Evolutionary conservation across 2,329 filamentous ascomycete species (phyloP).

Genomic region (Aureobasidium uvarum): DNA sequence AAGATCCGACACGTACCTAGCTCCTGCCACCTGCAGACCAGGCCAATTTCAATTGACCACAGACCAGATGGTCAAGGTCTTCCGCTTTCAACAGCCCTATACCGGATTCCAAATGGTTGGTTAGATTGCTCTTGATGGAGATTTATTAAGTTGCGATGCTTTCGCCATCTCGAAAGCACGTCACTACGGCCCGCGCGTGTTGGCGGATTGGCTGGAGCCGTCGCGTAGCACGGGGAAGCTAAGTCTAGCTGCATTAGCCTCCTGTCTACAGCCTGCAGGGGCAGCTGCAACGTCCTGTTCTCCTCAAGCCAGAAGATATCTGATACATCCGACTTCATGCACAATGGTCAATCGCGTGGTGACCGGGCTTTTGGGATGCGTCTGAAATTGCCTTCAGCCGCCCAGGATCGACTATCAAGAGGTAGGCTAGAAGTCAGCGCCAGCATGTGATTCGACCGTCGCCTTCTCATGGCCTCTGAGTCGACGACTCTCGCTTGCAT

Average conservation of each 20-base stretch:
- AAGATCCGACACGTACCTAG: neutral
- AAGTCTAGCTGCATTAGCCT: constrained; percentile 22
- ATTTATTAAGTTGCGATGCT: constrained; percentile 12
- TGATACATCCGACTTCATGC: constrained; percentile 26
- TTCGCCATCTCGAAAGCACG: constrained; percentile 7
- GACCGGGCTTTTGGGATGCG: constrained; percentile 25
- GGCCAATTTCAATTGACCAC: constrained; percentile 3
- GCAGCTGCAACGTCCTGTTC: constrained; percentile 10
- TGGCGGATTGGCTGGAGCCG: neutral
- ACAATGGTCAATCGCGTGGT: constrained; percentile 21
- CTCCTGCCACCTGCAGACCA: constrained; percentile 18
- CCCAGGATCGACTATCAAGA: constrained; percentile 6
- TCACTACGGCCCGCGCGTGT: constrained; percentile 17
- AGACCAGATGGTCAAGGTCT: constrained; percentile 5
- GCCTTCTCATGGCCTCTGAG: constrained; percentile 7
- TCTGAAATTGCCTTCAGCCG: constrained; percentile 24
- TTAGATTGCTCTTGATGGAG: constrained; percentile 7
- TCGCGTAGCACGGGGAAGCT: constrained; percentile 26
- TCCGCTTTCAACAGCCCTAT: neutral
- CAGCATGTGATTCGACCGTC: constrained; percentile 23
- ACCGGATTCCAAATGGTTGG: constrained; percentile 16
- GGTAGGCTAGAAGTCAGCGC: constrained; percentile 1
- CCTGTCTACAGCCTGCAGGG: constrained; percentile 19
- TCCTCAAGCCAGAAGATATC: constrained; percentile 21
- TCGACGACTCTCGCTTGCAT: constrained; percentile 17